Base-by-base conservation (phyloP, 148 eudicot genomes). In the Diospyros lotus region DNA sequence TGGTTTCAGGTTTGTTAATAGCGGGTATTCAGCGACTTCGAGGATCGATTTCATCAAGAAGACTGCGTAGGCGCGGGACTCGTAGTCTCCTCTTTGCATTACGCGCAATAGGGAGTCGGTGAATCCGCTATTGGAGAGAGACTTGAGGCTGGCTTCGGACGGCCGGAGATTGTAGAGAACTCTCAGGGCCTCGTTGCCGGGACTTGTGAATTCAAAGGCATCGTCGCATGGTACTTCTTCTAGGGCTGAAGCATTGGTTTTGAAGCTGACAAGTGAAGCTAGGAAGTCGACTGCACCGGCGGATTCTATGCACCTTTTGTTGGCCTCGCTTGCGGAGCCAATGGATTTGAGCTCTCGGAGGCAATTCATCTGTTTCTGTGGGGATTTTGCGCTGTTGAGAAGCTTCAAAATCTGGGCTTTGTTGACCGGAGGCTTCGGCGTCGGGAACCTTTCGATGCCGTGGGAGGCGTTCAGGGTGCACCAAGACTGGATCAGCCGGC, bases 401-500 rank as follows among this genome's bases (percentile, higher is more conserved):
- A 93, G 85, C 80, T 87, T 89, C 2, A 61, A 1, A 4, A 91
- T 78, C 9, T 89, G 86, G 53, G 89, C 17, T 28, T 79, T 76
- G 63, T 73, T 77, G 66, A 80, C 73, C 0, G 91, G 90, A 0
- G 90, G 83, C 65, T 84, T 88, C 1, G 98, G 94, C 0, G 98
- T 91, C 0, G 97, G 95, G 69, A 89, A 59, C 12, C 98, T 79
- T 50, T 94, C 86, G 55, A 94, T 52, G 59, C 90, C 94, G 38
- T 82, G 65, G 1, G 92, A 79, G 4, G 90, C 87, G n/a, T 92
- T 85, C 79, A 91, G 83, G 39, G 91, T 88, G 83, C 97, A 91
- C 98, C 98, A 94, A 0, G 93, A 86, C 65, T 94, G 98, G 76
- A 91, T 90, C 18, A 91, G 51, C 0, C 98, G 83, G 18, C 97